Conservation (phyloP, 2,329 filamentous ascomycete genomes). For the Fusarium mexicanum region DNA sequence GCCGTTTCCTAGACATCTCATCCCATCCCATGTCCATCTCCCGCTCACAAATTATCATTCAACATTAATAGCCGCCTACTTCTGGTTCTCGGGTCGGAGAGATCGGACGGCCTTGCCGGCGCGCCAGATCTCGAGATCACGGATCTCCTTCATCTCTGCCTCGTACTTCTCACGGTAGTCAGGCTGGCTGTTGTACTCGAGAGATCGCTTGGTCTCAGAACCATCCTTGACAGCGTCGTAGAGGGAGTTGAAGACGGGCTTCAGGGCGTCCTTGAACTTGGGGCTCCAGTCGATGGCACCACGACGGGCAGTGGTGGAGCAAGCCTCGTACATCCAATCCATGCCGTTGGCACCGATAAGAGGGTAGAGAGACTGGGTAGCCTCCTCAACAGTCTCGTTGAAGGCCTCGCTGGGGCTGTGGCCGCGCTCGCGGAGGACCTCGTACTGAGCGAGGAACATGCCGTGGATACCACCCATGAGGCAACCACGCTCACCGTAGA, state of each 20-base stretch:
- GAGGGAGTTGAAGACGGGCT: conserved; percentile 97
- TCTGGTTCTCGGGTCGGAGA: conserved; percentile 88
- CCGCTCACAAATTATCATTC: conserved; percentile 22
- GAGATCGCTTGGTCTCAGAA: conserved; percentile 92
- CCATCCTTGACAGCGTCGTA: conserved; percentile 94
- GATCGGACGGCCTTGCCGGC: conserved; percentile 95
- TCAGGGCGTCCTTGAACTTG: conserved; percentile 96
- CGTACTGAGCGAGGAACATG: conserved; percentile 99
- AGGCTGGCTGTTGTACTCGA: conserved; percentile 95
- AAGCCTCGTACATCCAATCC: conserved; percentile 99
- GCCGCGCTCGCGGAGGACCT: conserved; percentile 98
- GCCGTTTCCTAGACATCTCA: conserved; percentile 34
- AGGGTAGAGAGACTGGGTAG: conserved; percentile 96
- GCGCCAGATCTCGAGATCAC: conserved; percentile 97
- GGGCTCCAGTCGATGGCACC: conserved; percentile 99
- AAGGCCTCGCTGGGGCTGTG: conserved; percentile 98
- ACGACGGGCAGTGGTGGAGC: conserved; percentile 97
- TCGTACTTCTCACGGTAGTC: conserved; percentile 99
- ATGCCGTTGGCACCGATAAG: conserved; percentile 97
- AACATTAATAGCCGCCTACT: conserved; percentile 59
- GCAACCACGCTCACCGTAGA: conserved; percentile 99
- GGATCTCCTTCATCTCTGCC: conserved; percentile 98
- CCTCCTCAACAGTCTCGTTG: conserved; percentile 99
- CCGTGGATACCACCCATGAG: conserved; percentile 99
- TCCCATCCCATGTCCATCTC: conserved; percentile 6